Evolutionary conservation across 306 rosid species (phyloP).

Genomic region (Casuarina cunninghamiana): DNA sequence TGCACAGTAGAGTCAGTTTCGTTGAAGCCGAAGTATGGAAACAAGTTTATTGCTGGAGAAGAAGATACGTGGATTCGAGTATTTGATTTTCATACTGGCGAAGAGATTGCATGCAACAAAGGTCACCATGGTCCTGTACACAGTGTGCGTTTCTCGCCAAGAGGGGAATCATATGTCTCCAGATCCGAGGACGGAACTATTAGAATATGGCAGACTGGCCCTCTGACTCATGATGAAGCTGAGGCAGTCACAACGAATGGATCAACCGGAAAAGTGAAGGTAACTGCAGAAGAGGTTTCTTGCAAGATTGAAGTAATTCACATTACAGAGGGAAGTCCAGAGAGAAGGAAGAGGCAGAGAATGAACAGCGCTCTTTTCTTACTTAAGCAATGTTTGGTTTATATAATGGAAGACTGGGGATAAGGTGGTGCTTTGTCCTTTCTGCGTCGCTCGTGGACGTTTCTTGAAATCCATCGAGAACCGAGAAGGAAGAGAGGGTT

Average conservation of each 20-base stretch:
- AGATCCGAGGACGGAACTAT: conserved; percentile 99
- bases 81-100: conserved; percentile 87
- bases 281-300: conserved; percentile 65
- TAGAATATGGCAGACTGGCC: conserved; percentile 98
- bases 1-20: conserved; percentile 94
- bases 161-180: conserved; percentile 98
- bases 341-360: conserved; percentile 65
- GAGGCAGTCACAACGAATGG: conserved; percentile 59
- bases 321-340: conserved; percentile 51
- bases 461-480: conserved; percentile 1
- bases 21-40: conserved; percentile 88
- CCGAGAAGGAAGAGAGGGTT: too few species aligned
- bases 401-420: conserved; percentile 5
- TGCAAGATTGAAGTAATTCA: conserved; percentile 82
- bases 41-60: conserved; percentile 93
- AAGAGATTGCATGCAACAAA: conserved; percentile 96
- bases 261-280: conserved; percentile 54
- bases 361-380: conserved; percentile 32
- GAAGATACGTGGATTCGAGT: conserved; percentile 98
- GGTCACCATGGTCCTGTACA: conserved; percentile 99
- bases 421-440: conserved; percentile 9
- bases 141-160: conserved; percentile 92
- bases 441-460: conserved; percentile 5
- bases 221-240: conserved; percentile 56
- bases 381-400: background rate